phyloP scores from a whole-genome alignment of 257 asterid species.

The Solanum chilense region DNA sequence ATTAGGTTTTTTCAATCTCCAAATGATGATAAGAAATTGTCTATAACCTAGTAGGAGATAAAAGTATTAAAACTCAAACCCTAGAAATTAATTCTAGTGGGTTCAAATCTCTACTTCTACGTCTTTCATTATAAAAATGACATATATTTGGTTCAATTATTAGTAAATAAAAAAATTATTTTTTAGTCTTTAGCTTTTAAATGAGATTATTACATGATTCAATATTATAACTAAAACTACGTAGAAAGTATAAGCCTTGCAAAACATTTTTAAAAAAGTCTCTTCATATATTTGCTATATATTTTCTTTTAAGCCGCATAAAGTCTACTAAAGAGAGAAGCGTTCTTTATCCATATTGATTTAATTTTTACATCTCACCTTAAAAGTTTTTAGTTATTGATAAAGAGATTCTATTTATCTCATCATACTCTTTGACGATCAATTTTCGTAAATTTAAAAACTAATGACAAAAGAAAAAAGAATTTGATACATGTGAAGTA shows the following conservation, averaged over 20 bases:
- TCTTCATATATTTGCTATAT: background rate
- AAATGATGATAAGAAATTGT: background rate
- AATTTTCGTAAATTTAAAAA: background rate
- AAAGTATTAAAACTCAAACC: background rate
- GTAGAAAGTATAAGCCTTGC: background rate
- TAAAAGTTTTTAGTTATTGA: background rate
- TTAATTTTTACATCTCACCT: background rate
- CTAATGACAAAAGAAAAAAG: background rate
- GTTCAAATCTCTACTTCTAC: background rate
- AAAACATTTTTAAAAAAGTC: background rate
- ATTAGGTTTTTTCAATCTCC: background rate
- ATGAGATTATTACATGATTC: background rate
- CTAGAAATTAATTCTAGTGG: background rate
- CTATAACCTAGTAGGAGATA: background rate
- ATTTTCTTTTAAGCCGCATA: background rate
- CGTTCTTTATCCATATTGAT: background rate
- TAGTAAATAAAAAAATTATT: background rate
- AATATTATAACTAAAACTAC: background rate
- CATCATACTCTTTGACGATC: background rate
- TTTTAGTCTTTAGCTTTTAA: background rate
- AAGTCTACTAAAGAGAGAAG: background rate
- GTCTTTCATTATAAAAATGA: background rate
- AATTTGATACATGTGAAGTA: background rate
- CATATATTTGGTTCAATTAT: background rate
- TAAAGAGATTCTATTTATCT: background rate